Percentiles rank a stretch among this genome's conserved stretches.
phyloP scores from a whole-genome alignment of 805 yeast genomes.

The Wickerhamia fluorescens region DNA sequence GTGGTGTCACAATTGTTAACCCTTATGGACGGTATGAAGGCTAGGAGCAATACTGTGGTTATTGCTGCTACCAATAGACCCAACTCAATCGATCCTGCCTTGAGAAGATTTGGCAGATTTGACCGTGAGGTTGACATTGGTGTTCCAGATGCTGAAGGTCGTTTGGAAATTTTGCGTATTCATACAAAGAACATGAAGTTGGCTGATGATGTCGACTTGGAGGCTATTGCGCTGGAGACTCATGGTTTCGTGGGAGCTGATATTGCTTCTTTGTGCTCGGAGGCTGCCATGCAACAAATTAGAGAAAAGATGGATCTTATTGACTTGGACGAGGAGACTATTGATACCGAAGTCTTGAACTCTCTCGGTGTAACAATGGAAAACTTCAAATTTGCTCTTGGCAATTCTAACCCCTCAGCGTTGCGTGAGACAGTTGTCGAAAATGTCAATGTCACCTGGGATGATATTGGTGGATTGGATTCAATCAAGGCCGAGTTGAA shows the following conservation, averaged over 20 bases:
- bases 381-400: slow-evolving; percentile 94
- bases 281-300: slow-evolving; percentile 99
- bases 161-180: slow-evolving; percentile 92
- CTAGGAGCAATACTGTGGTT: slow-evolving; percentile 96
- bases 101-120: slow-evolving; percentile 79
- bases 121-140: slow-evolving; percentile 85
- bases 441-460: slow-evolving; percentile 98
- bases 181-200: slow-evolving; percentile 99
- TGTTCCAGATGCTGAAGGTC: slow-evolving; percentile 96
- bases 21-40: slow-evolving; percentile 99
- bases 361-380: slow-evolving; percentile 98
- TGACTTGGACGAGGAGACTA: slow-evolving; percentile 91
- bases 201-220: slow-evolving; percentile 91
- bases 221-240: slow-evolving; percentile 92
- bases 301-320: slow-evolving; percentile 99
- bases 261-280: slow-evolving; percentile 97
- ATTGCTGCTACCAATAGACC: slow-evolving; percentile 96
- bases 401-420: slow-evolving; percentile 98
- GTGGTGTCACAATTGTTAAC: slow-evolving; percentile 97
- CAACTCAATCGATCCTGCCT: slow-evolving; percentile 78
- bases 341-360: slow-evolving; percentile 94
- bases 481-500: slow-evolving; percentile 92
- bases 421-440: slow-evolving; percentile 99
- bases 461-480: slow-evolving; percentile 98
- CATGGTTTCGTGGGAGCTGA: slow-evolving; percentile 99